A percentile compares a stretch with the other conserved stretches of the same genome.
Evolutionary conservation across 331 rosid species (phyloP).

Genomic region (Pyracantha coccinea): DNA sequence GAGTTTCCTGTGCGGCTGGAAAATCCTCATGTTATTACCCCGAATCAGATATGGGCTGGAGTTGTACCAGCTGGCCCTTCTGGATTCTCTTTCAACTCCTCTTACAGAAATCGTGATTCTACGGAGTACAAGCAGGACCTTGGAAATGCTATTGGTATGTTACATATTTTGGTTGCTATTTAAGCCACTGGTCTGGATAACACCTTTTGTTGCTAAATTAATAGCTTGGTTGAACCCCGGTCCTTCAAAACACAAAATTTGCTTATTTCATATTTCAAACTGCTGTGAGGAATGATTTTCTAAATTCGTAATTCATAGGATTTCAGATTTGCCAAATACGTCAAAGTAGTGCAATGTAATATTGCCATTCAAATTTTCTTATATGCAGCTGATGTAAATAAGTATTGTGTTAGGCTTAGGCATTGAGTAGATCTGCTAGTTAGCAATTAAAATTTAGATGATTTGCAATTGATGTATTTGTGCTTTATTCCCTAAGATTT

Average conservation of each 20-base stretch:
- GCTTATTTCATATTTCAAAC: constrained; percentile 2
- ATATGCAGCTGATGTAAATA: neutral
- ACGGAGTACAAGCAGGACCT: constrained; percentile 80
- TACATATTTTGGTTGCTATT: neutral
- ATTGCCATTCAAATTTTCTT: neutral
- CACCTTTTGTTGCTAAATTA: constrained; percentile 1
- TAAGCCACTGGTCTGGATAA: constrained; percentile 8
- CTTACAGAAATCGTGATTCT: constrained; percentile 74
- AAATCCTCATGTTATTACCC: constrained; percentile 84
- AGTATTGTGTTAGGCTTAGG: neutral
- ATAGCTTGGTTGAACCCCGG: constrained; percentile 5
- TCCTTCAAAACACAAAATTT: constrained; percentile 1
- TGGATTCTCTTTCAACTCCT: constrained; percentile 81
- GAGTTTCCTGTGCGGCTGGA: constrained; percentile 83
- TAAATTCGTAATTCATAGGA: constrained; percentile 1
- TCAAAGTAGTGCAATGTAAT: neutral
- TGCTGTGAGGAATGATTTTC: constrained; percentile 12
- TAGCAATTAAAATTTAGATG: neutral
- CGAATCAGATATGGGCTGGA: constrained; percentile 98
- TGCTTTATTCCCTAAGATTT: neutral
- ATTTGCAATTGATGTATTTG: neutral
- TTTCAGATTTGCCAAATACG: neutral
- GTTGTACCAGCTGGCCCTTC: constrained; percentile 89
- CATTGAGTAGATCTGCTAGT: neutral
- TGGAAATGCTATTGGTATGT: constrained; percentile 92